Base-by-base conservation (phyloP, 2,329 filamentous ascomycete genomes). In the Hansfordia pulvinata region DNA sequence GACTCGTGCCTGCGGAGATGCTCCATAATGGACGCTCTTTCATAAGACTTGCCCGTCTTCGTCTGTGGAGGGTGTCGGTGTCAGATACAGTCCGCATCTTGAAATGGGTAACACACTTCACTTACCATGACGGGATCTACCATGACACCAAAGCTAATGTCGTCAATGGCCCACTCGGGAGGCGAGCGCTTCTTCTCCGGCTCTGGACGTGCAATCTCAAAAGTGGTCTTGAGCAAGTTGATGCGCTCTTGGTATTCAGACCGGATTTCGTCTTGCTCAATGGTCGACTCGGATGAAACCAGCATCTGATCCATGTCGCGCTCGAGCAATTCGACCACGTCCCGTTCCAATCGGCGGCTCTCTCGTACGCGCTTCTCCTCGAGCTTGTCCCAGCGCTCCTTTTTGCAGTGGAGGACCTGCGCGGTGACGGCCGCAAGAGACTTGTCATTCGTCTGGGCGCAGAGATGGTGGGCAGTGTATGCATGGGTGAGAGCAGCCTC, bases 1-100 rank as follows among this genome's bases (percentile, higher is more conserved):
- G 70, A 79, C 1, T 64, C 64, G 18, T 71, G 71, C 13, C 79
- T 64, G 41, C 79, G 77, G 15, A 98, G 62, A 46, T 94, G 85
- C 51, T 93, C 84, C 44, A 85, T 63, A 33, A 98, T 78, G 10
- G 81, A 81, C 0, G 81, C 66, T 21, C 88, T 70, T 49, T 96
- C 90, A 48, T 93, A 98, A 2, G 80, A 90, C 36, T 86, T 81
- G 9, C 90, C 90, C 2, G 79, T 86, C 43, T 80, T 85, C 2
- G 82, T 88, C 76, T 60, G 51, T 39, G 33, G 22, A 17, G 16
- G 25, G n/a, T 17, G 17, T 33, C 26, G 29, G 12, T 10, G 10
- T 14, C 13, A n/a, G 8, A 10, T 2, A 23, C 8, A 23, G 17
- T 23, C 20, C 17, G 10, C 14, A 4, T 3, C 11, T 13, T 25